Evolutionary conservation across 768 basidiomycete species (phyloP).

Genomic region (Pseudohyphozyma bogoriensis): DNA sequence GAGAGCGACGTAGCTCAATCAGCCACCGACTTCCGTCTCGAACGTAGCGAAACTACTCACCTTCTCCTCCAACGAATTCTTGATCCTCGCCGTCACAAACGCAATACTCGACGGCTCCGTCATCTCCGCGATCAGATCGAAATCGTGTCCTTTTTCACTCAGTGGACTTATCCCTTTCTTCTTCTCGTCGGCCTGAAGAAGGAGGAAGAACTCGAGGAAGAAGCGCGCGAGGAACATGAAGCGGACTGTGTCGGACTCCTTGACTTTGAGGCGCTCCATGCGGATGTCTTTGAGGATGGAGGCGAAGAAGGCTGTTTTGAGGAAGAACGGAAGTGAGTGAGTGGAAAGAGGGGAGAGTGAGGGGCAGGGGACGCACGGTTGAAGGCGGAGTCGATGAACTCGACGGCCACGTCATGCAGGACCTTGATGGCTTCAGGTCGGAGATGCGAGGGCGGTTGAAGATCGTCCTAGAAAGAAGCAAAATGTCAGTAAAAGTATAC

Average conservation of each 20-base stretch:
- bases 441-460: slow-evolving; percentile 34
- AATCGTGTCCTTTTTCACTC: slow-evolving; percentile 34
- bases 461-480: slow-evolving; percentile 28
- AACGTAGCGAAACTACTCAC: slow-evolving; percentile 41
- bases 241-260: slow-evolving; percentile 88
- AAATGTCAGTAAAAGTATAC: background rate
- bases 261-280: slow-evolving; percentile 79
- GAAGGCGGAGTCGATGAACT: slow-evolving; percentile 74
- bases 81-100: slow-evolving; percentile 84
- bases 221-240: slow-evolving; percentile 78
- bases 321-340: background rate
- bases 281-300: slow-evolving; percentile 84
- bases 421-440: slow-evolving; percentile 37
- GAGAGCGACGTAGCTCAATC: slow-evolving; percentile 5
- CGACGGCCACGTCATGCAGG: slow-evolving; percentile 58
- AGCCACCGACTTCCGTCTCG: background rate
- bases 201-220: slow-evolving; percentile 83
- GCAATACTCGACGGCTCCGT: slow-evolving; percentile 76
- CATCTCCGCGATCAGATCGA: slow-evolving; percentile 60
- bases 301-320: slow-evolving; percentile 64
- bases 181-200: slow-evolving; percentile 45
- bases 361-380: slow-evolving; percentile 73
- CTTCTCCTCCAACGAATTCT: slow-evolving; percentile 80
- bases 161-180: slow-evolving; percentile 20
- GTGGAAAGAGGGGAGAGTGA: background rate